Evolutionary conservation across 495 filamentous ascomycete species (phyloP).

Genomic region (Penicillium cosmopolitanum): DNA sequence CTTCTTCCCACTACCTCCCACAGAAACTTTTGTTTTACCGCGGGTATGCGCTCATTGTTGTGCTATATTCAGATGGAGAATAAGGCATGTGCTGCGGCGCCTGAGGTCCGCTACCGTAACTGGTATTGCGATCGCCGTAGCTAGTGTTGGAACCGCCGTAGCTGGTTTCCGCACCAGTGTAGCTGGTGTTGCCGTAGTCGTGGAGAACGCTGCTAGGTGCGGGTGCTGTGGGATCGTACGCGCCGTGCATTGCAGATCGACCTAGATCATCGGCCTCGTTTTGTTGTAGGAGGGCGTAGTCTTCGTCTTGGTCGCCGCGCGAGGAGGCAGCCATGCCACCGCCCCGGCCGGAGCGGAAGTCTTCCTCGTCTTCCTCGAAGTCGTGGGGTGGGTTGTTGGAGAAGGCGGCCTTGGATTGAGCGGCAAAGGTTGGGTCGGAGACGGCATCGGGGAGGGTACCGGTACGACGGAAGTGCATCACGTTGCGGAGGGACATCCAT

Average conservation of each 20-base stretch:
- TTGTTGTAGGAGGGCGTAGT: conserved; percentile 52
- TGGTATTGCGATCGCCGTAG: conserved; percentile 39
- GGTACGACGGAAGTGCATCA: conserved; percentile 77
- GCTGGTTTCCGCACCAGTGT: conserved; percentile 39
- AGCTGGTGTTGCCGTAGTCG: conserved; percentile 49
- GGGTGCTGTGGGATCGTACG: conserved; percentile 46
- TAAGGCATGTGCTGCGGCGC: conserved; percentile 44
- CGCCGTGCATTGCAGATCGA: conserved; percentile 40
- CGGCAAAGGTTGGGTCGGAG: conserved; percentile 54
- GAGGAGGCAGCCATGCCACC: conserved; percentile 37
- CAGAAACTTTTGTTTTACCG: conserved; percentile 14
- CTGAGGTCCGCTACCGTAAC: conserved; percentile 27
- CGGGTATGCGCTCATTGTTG: conserved; percentile 32
- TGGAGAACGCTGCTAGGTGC: conserved; percentile 37
- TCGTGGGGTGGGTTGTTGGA: conserved; percentile 54
- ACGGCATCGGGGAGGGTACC: conserved; percentile 73
- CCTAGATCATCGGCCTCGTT: conserved; percentile 48
- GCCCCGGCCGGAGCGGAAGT: conserved; percentile 49
- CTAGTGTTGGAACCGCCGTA: conserved; percentile 49
- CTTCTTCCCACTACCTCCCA: conserved; percentile 3
- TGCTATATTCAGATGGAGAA: conserved; percentile 30
- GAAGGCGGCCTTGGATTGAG: conserved; percentile 54
- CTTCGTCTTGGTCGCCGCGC: conserved; percentile 46
- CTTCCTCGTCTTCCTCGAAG: conserved; percentile 52
- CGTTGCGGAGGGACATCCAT: conserved; percentile 74